Conservation (phyloP, 2,329 filamentous ascomycete species). For the Esteya vermicola region DNA sequence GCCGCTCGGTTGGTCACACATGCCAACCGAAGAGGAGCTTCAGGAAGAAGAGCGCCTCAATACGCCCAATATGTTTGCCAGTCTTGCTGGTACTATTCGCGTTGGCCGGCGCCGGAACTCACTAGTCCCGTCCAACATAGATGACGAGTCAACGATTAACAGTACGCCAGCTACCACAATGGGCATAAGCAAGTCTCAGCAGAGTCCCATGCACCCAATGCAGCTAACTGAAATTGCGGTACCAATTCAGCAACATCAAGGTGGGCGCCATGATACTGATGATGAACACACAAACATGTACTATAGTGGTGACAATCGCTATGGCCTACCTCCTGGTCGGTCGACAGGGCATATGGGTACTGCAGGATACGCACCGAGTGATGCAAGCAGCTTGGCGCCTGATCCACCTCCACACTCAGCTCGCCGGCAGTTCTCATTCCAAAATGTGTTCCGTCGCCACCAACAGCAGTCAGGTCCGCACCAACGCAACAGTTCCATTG, state of each 20-base stretch:
- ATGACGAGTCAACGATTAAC: too few relatives aligned
- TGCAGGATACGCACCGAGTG: conserved; percentile 20
- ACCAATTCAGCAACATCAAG: conserved; percentile 26
- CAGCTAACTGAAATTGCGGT: conserved; percentile 47
- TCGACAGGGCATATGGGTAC: conserved; percentile 28
- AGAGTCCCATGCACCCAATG: conserved; percentile 45
- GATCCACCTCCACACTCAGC: conserved; percentile 48
- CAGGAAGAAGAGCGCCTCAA: conserved; percentile 34
- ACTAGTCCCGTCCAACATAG: background rate
- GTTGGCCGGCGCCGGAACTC: conserved; percentile 16
- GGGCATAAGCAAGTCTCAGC: too few relatives aligned
- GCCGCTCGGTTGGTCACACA: conserved; percentile 75
- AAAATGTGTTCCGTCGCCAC: conserved; percentile 60
- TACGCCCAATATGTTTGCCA: conserved; percentile 34
- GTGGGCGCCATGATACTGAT: conserved; percentile 5
- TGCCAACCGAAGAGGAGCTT: conserved; percentile 54
- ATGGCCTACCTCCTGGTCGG: conserved; percentile 32
- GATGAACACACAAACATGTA: conserved; percentile 23
- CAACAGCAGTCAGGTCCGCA: conserved; percentile 20
- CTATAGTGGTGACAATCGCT: conserved; percentile 26
- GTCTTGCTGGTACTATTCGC: conserved; percentile 42
- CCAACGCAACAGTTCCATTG: too few relatives aligned
- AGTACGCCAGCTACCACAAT: too few relatives aligned
- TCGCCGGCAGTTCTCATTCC: conserved; percentile 80
- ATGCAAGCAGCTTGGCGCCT: conserved; percentile 32